Conservation (phyloP, 2,329 filamentous ascomycete species). For the Pseudocercospora macadamiae region DNA sequence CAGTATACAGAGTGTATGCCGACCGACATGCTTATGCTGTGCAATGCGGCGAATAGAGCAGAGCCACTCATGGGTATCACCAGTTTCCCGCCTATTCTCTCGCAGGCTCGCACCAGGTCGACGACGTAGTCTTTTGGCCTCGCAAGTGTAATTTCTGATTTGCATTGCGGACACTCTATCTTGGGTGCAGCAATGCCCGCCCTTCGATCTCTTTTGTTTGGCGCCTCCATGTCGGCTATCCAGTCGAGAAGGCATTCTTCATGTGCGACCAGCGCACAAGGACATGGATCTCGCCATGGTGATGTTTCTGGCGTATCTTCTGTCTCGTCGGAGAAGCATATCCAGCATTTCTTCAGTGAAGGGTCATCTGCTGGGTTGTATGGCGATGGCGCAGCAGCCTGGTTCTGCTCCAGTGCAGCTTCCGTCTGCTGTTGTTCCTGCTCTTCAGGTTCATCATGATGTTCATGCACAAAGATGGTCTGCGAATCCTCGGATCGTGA, state of each 20-base stretch:
- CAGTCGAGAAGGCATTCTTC: slow-evolving; percentile 88
- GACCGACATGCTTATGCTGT: slow-evolving; percentile 42
- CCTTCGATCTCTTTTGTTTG: slow-evolving; percentile 53
- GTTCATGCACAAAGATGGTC: slow-evolving; percentile 48
- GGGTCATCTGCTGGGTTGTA: slow-evolving; percentile 34
- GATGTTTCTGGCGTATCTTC: slow-evolving; percentile 64
- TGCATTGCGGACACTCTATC: slow-evolving; percentile 87
- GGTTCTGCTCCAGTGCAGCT: neutral
- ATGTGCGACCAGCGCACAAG: slow-evolving; percentile 87
- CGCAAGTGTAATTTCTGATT: slow-evolving; percentile 74
- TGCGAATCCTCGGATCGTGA: slow-evolving; percentile 50
- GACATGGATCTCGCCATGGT: slow-evolving; percentile 85
- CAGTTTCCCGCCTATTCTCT: slow-evolving; percentile 60
- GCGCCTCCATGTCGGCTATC: slow-evolving; percentile 84
- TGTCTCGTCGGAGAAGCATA: slow-evolving; percentile 68
- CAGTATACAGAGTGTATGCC: slow-evolving; percentile 66
- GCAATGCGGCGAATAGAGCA: slow-evolving; percentile 45
- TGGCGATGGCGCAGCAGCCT: slow-evolving; percentile 1
- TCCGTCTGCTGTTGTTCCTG: slow-evolving; percentile 11
- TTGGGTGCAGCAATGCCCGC: slow-evolving; percentile 56
- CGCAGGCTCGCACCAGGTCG: slow-evolving; percentile 63
- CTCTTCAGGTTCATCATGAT: slow-evolving; percentile 20
- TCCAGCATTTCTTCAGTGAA: slow-evolving; percentile 64
- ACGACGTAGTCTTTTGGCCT: slow-evolving; percentile 76
- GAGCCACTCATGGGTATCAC: slow-evolving; percentile 67